These are phyloP conservation scores for Manihot esculenta DNA, from an alignment of 441 rosid genomes.

Conservation along the genomic window DNA sequence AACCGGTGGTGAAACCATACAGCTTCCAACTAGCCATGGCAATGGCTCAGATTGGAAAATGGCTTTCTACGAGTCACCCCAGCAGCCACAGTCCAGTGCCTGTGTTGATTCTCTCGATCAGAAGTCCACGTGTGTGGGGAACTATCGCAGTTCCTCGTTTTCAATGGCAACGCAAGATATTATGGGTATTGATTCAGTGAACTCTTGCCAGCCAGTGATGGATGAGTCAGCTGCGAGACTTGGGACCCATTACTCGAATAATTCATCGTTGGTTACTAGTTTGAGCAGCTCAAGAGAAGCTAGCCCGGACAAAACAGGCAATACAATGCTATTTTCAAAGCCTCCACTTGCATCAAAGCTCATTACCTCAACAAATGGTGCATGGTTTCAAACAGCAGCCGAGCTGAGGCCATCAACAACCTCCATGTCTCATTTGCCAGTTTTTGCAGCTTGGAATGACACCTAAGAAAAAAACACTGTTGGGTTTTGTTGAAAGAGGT, in stretches of 20 bases:
- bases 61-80: constrained; percentile 36
- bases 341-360: constrained; percentile 61
- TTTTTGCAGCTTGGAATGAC: constrained; percentile 78
- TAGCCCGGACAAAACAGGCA: constrained; percentile 54
- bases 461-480: constrained; percentile 29
- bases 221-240: constrained; percentile 36
- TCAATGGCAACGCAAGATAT: constrained; percentile 45
- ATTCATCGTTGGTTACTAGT: constrained; percentile 59
- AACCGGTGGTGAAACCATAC: constrained; percentile 24
- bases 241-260: constrained; percentile 44
- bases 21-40: constrained; percentile 19
- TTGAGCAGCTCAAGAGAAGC: constrained; percentile 66
- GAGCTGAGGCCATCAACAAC: constrained; percentile 46
- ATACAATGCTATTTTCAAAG: constrained; percentile 42
- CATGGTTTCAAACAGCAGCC: constrained; percentile 53
- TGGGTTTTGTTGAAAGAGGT: neutral
- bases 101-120: constrained; percentile 37
- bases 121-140: constrained; percentile 25
- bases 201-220: constrained; percentile 33
- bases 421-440: constrained; percentile 62
- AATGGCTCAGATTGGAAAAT: constrained; percentile 44
- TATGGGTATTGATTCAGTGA: constrained; percentile 43
- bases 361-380: constrained; percentile 32
- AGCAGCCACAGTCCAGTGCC: constrained; percentile 20
- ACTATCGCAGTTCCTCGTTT: constrained; percentile 31